Percentiles rank a stretch among this genome's conserved stretches.
Conservation (phyloP, 2,329 filamentous ascomycete genomes). For the Stagonosporopsis rhizophila region DNA sequence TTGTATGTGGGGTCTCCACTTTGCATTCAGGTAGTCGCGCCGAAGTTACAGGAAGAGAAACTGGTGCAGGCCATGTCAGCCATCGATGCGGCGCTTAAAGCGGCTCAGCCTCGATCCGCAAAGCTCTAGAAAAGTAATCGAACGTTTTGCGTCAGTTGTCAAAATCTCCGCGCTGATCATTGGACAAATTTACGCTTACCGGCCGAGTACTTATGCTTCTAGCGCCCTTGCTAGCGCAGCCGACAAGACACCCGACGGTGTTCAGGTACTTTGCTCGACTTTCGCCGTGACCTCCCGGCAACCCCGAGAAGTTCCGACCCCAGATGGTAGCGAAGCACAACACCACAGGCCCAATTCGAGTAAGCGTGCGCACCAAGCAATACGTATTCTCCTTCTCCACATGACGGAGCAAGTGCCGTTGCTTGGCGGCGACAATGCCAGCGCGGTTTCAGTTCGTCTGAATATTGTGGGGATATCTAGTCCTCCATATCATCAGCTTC, state of each 20-base stretch:
- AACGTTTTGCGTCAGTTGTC: neutral
- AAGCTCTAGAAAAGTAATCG: constrained; percentile 24
- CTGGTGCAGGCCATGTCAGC: constrained; percentile 62
- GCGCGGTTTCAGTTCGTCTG: constrained; percentile 12
- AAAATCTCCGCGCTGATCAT: constrained; percentile 1
- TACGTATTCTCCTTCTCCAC: constrained; percentile 7
- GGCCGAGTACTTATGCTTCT: constrained; percentile 13
- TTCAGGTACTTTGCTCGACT: neutral
- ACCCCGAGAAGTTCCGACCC: constrained; percentile 4
- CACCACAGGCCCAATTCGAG: constrained; percentile 8
- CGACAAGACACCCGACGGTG: neutral
- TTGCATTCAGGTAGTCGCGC: constrained; percentile 64
- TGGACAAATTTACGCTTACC: constrained; percentile 2
- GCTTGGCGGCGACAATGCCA: constrained; percentile 12
- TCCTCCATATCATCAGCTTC: neutral
- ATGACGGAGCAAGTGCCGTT: neutral
- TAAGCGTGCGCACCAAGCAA: constrained; percentile 14
- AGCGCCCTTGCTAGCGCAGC: constrained; percentile 10
- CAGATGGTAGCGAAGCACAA: constrained; percentile 3
- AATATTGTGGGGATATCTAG: constrained; percentile 7
- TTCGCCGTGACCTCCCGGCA: constrained; percentile 1
- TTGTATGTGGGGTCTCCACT: constrained; percentile 63
- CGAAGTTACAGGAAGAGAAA: constrained; percentile 62
- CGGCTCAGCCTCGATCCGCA: constrained; percentile 8
- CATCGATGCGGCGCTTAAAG: constrained; percentile 56